Base-by-base conservation (phyloP, 305 asterid genomes). In the Solanum chacoense region DNA sequence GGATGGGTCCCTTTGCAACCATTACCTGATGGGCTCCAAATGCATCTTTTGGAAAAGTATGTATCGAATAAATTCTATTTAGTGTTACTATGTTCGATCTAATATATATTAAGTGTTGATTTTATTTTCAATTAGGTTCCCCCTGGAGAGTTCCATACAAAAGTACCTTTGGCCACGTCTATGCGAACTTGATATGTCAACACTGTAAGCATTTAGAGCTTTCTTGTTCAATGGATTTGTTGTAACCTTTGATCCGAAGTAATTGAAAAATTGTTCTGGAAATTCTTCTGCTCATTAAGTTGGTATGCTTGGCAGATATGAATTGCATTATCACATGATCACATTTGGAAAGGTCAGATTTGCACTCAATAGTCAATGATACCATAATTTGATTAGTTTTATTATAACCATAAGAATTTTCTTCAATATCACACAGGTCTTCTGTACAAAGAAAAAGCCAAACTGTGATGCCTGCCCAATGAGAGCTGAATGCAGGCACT, bases 1-100 rank as follows among this genome's bases (percentile, higher is more conserved):
- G 98, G 97, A 35, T 94, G 97, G 96, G 94, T 95, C 71, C 98
- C 95, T 2, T 81, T 96, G 71, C 88, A 93, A 55, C 90, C 95
- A 76, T 89, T 96, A 22, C 96, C 96, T 4, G 92, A 88, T 16
- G 89, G 79, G 89, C 12, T 95, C 75, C 90, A 87, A 35, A 26
- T 96, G 59, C 98, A 96, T 89, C 90, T 86, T 42, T 89, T 95
- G 22, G 78, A 93, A 3, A 31, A 85, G 97, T 96, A 85, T 90
- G 94, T 63, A 75, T 80, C 4, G 74, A 84, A 84, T 32, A 84
- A 84, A 20, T 84, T 84, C n/a, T 84, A 32, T 55, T 22, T 22
- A 6, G 12, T 55, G 32, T 84, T 31, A 38, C 32, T 84, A 84
- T 11, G 74, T n/a, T 55, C 7, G 45, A 55, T 37, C 42, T 84